phyloP scores from a whole-genome alignment of 176 grass and related monocot genomes.

The Phyllostachys edulis region DNA sequence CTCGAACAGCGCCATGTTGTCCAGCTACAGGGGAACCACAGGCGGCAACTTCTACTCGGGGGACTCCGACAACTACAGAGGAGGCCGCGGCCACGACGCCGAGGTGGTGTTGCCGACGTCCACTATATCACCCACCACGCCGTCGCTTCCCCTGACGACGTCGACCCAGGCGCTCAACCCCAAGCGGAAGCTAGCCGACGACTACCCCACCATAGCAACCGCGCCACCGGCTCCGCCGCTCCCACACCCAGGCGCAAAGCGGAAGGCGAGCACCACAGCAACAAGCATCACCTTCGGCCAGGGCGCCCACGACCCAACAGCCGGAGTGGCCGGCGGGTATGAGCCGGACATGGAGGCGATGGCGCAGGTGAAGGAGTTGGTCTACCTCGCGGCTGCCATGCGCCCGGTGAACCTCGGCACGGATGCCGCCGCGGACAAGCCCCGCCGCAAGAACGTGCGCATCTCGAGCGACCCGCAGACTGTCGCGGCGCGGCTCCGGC shows the following conservation, averaged over 20 bases:
- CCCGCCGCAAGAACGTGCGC: slow-evolving; percentile 73
- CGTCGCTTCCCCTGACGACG: background rate
- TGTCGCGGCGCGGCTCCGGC: slow-evolving; percentile 71
- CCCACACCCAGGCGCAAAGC: background rate
- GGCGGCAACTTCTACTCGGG: slow-evolving; percentile 73
- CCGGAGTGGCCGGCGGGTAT: slow-evolving; percentile 23
- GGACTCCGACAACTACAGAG: slow-evolving; percentile 59
- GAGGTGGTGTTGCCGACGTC: slow-evolving; percentile 69
- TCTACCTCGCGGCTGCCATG: slow-evolving; percentile 81
- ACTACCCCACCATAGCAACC: background rate
- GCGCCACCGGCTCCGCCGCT: background rate
- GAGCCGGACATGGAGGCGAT: slow-evolving; percentile 82
- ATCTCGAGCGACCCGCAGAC: slow-evolving; percentile 90
- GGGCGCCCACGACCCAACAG: background rate
- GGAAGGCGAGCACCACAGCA: background rate
- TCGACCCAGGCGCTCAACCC: background rate
- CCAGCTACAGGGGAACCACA: slow-evolving; percentile 48
- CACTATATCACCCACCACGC: slow-evolving; percentile 43
- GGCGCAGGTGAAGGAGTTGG: slow-evolving; percentile 84
- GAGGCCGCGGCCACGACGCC: slow-evolving; percentile 27
- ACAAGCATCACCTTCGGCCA: slow-evolving; percentile 50
- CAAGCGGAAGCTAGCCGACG: slow-evolving; percentile 47
- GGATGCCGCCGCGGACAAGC: slow-evolving; percentile 29
- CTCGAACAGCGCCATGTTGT: slow-evolving; percentile 44
- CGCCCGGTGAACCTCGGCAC: slow-evolving; percentile 56